phyloP scores from a whole-genome alignment of 2,329 filamentous ascomycete species.

The Didymella segeticola region DNA sequence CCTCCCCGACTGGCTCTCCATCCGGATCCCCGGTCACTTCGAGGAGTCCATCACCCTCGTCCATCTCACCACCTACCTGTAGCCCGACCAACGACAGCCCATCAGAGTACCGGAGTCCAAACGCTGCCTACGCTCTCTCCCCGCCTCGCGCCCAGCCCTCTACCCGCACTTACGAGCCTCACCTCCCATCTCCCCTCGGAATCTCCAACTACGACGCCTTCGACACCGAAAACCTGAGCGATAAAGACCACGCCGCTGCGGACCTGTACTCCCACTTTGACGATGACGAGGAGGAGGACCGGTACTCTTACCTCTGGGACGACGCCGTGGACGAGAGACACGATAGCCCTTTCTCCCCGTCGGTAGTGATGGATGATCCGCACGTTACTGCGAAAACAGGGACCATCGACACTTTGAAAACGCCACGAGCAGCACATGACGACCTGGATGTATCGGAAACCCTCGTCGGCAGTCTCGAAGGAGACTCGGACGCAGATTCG shows the following conservation, averaged over 20 bases:
- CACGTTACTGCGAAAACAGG: background rate
- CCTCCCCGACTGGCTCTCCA: conserved; percentile 24
- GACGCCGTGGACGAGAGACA: conserved; percentile 15
- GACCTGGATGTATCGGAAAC: background rate
- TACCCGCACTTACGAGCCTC: conserved; percentile 38
- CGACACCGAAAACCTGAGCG: conserved; percentile 38
- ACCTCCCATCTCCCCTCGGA: conserved; percentile 49
- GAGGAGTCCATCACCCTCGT: conserved; percentile 29
- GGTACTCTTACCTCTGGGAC: conserved; percentile 7
- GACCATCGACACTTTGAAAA: background rate
- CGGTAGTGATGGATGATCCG: conserved; percentile 16
- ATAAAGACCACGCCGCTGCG: conserved; percentile 23
- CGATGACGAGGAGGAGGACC: conserved; percentile 33
- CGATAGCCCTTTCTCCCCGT: conserved; percentile 24
- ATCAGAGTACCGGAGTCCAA: conserved; percentile 34
- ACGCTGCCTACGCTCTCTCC: conserved; percentile 39
- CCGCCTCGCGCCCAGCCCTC: conserved; percentile 26
- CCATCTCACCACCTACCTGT: conserved; percentile 12
- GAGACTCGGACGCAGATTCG: background rate
- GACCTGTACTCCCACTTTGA: conserved; percentile 42
- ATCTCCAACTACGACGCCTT: conserved; percentile 54
- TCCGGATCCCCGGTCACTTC: conserved; percentile 25
- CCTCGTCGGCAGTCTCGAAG: background rate
- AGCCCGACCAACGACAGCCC: background rate
- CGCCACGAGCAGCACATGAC: background rate